Percentiles rank a stretch among this genome's conserved stretches.
These are phyloP conservation scores for Alnus glutinosa DNA, from an alignment of 306 rosid genomes.

Conservation along the genomic window DNA sequence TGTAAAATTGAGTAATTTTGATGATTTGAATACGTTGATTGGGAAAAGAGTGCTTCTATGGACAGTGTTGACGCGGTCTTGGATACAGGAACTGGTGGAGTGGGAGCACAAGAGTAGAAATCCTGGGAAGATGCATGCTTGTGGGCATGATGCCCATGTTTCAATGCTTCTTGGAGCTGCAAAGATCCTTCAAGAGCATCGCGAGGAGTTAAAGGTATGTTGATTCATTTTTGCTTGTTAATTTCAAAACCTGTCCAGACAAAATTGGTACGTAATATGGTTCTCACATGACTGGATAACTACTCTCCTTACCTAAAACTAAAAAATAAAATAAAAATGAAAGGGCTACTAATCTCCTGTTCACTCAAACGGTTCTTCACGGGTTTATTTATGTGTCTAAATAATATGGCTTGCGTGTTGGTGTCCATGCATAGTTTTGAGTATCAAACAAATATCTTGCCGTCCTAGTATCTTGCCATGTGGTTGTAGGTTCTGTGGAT, in stretches of 20 bases:
- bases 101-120: slow-evolving; percentile 88
- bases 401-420: no score
- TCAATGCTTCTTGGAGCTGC: slow-evolving; percentile 94
- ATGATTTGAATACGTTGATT: background rate
- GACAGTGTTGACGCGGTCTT: background rate
- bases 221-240: slow-evolving; percentile 4
- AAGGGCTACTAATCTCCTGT: background rate
- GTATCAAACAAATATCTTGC: background rate
- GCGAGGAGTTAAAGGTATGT: slow-evolving; percentile 60
- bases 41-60: background rate
- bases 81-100: slow-evolving; percentile 80
- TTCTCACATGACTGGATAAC: background rate
- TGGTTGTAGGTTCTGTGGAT: background rate
- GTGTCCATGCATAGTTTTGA: background rate
- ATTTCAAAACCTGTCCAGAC: background rate
- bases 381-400: background rate
- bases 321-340: background rate
- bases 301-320: background rate
- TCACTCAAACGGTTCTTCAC: background rate
- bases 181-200: slow-evolving; percentile 76
- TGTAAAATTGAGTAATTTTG: background rate
- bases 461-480: background rate
- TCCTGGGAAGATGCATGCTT: slow-evolving; percentile 91
- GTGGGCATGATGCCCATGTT: slow-evolving; percentile 96
- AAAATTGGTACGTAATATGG: background rate